A percentile compares a stretch with the other conserved stretches of the same genome.
phyloP scores from a whole-genome alignment of 2,329 filamentous ascomycete genomes.

The Xylaria sp. region DNA sequence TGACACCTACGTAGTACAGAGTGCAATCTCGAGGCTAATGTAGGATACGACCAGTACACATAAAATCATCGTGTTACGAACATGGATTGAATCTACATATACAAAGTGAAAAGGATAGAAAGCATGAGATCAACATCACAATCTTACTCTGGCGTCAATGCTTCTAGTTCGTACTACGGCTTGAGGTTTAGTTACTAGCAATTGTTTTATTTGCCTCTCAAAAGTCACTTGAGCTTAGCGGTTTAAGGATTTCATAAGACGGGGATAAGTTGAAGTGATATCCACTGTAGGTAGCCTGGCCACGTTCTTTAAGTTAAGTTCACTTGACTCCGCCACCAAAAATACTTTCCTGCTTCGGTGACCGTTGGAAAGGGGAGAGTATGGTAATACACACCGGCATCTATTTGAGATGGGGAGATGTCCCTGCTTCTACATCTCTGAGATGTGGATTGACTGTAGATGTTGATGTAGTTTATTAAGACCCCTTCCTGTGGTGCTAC shows the following conservation, averaged over 20 bases:
- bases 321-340: slow-evolving; percentile 2
- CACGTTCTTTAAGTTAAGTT: not conserved
- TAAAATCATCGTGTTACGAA: slow-evolving; percentile 3
- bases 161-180: not conserved
- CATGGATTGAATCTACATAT: not conserved
- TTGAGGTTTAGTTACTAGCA: not conserved
- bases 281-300: too few species aligned
- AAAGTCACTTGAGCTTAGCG: not conserved
- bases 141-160: not conserved
- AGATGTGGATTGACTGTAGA: not conserved
- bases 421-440: slow-evolving; percentile 12
- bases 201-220: not conserved
- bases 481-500: slow-evolving; percentile 29
- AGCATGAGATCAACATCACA: not conserved
- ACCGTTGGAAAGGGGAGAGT: slow-evolving; percentile 10
- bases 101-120: not conserved
- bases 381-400: not conserved
- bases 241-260: not conserved
- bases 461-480: slow-evolving; percentile 4
- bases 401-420: slow-evolving; percentile 2
- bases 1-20: not conserved
- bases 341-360: slow-evolving; percentile 23
- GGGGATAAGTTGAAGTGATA: not conserved
- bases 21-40: not conserved
- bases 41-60: not conserved